Conservation (phyloP, 2,329 filamentous ascomycete genomes). For the Volutella citrinella region DNA sequence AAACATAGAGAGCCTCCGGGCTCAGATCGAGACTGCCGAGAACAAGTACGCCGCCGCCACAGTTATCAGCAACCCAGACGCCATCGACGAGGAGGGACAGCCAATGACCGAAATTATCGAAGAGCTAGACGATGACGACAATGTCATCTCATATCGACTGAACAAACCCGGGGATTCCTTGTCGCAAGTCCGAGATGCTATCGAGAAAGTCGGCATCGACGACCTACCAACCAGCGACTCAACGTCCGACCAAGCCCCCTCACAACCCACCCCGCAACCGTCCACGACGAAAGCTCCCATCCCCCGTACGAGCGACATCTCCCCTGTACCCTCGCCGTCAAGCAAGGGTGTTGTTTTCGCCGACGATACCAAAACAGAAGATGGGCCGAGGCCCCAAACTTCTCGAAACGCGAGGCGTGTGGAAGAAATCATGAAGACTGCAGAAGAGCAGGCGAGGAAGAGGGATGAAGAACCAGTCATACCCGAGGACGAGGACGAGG, state of each 20-base stretch:
- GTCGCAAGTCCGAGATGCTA: slow-evolving; percentile 64
- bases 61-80: slow-evolving; percentile 57
- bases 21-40: slow-evolving; percentile 67
- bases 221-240: slow-evolving; percentile 30
- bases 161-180: slow-evolving; percentile 66
- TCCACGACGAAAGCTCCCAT: slow-evolving; percentile 8
- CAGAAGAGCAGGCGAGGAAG: slow-evolving; percentile 51
- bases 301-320: not conserved
- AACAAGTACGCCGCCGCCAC: slow-evolving; percentile 65
- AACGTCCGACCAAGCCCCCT: slow-evolving; percentile 1
- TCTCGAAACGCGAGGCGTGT: slow-evolving; percentile 46
- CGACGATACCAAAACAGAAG: slow-evolving; percentile 53
- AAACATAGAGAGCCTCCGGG: slow-evolving; percentile 73
- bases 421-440: slow-evolving; percentile 55
- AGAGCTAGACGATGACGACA: slow-evolving; percentile 85
- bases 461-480: slow-evolving; percentile 49
- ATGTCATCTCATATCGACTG: slow-evolving; percentile 68
- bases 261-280: slow-evolving; percentile 1
- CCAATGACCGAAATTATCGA: slow-evolving; percentile 90
- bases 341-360: slow-evolving; percentile 61
- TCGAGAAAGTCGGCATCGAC: slow-evolving; percentile 73
- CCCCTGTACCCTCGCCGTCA: slow-evolving; percentile 1
- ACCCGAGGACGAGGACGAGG: slow-evolving; percentile 71
- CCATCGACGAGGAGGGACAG: slow-evolving; percentile 64
- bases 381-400: slow-evolving; percentile 32